These are phyloP conservation scores for Mrakiaceae sp. DNA, from an alignment of 1,284 basidiomycete species.

Conservation along the genomic window DNA sequence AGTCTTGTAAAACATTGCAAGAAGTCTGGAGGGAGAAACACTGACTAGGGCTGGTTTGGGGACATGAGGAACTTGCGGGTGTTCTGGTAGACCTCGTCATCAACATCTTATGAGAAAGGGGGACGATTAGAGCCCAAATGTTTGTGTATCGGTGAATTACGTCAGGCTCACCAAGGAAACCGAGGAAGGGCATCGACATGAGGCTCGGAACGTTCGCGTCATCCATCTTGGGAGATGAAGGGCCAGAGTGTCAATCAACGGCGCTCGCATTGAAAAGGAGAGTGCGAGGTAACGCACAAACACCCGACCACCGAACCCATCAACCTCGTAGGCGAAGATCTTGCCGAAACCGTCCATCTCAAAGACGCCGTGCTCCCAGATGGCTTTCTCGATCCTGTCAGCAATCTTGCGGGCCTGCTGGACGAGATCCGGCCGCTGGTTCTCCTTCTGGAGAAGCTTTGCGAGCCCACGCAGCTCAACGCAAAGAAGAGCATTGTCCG, in stretches of 20 bases:
- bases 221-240: slow-evolving; percentile 50
- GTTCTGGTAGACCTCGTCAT: slow-evolving; percentile 1
- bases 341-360: slow-evolving; percentile 31
- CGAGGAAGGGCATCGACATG: slow-evolving; percentile 62
- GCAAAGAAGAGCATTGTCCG: slow-evolving; percentile 1
- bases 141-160: no score
- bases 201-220: slow-evolving; percentile 75
- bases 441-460: slow-evolving; percentile 45
- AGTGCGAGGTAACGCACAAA: not conserved
- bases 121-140: not conserved
- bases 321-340: slow-evolving; percentile 64
- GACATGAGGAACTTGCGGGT: slow-evolving; percentile 6
- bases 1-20: no score
- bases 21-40: no score
- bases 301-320: slow-evolving; percentile 34
- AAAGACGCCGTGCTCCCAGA: slow-evolving; percentile 52
- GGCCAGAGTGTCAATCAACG: slow-evolving; percentile 21
- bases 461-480: slow-evolving; percentile 35
- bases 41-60: not conserved
- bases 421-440: slow-evolving; percentile 44
- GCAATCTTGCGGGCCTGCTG: slow-evolving; percentile 48
- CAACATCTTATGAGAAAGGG: not conserved
- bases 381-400: slow-evolving; percentile 47
- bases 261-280: not conserved
- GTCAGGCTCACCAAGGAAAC: slow-evolving; percentile 42